Evolutionary conservation across 306 rosid species (phyloP), one percentile per base, ranked within the genome.

Genomic region (Ceratonia siliqua): DNA sequence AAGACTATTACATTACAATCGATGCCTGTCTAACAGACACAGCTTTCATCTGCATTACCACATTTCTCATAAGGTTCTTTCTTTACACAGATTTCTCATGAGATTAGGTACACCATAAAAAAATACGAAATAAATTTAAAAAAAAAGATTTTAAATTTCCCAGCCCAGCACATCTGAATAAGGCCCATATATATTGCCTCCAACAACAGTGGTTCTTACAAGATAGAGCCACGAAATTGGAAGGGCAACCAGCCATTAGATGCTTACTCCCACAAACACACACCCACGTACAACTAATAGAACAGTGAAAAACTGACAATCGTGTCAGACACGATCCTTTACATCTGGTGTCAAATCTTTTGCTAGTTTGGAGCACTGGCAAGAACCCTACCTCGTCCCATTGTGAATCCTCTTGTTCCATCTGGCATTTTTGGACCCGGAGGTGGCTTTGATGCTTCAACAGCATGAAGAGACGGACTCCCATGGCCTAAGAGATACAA

Each of bases 391-490:
- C 98, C 99, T n/a, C 99, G 96, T 39, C 99, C 99, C 70, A 92
- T 76, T 13, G 98, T 79, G 77, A 95, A 95, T 79, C 99, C 99
- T 62, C 92, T 77, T 8, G 99, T 92, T 80, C 99, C 99, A 64
- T 95, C 97, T 0, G 99, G 99, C 99, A 95, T 95, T 81, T 72
- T 90, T 6, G 99, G 99, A 32, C 98, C 99, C 0, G 98, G 99
- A 17, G 98, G 99, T 3, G 98, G 99, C 83, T 87, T 95, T 2
- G 92, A 84, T 27, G 82, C 77, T 83, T 95, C 97, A 0, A 30
- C 63, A 8, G 88, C 62, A 80, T 87, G 92, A 65, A 83, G 22
- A 39, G 87, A 81, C 24, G 89, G 78, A 67, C 78, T 85, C 70
- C 99, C 99, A 18, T 94, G 99, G 42, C 97, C 99, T 94, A 76